Evolutionary conservation across 257 asterid species (phyloP).

Genomic region (Solanum pimpinellifolium): DNA sequence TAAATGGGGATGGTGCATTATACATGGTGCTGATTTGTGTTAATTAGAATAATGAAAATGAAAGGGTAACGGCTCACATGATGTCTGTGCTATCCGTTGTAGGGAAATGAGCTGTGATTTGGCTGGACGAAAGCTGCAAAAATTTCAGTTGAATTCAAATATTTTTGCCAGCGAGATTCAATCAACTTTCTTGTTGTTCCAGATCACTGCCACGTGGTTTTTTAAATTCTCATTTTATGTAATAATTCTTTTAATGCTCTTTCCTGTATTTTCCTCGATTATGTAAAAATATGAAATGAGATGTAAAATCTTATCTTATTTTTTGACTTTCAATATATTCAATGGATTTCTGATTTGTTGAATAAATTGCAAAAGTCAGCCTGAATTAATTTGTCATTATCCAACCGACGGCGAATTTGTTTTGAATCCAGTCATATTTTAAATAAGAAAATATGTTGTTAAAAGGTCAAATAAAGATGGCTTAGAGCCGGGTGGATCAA

Average conservation of each 20-base stretch:
- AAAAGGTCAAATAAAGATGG: not conserved
- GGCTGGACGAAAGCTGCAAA: conserved; percentile 21
- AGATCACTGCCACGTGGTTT: conserved; percentile 15
- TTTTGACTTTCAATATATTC: not conserved
- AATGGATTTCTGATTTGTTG: not conserved
- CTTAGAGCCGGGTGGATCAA: no score
- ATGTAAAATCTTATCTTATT: conserved; percentile 20
- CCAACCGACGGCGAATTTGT: not conserved
- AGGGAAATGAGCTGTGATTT: conserved; percentile 30
- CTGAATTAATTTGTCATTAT: not conserved
- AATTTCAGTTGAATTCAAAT: conserved; percentile 8
- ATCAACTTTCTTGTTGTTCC: conserved; percentile 5
- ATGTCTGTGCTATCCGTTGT: conserved; percentile 11
- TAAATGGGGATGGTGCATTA: not conserved
- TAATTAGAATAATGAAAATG: conserved; percentile 9
- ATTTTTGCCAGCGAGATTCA: not conserved
- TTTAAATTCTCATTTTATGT: not conserved
- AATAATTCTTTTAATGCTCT: not conserved
- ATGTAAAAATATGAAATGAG: conserved; percentile 12
- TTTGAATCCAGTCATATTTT: not conserved
- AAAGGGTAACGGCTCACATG: conserved; percentile 25
- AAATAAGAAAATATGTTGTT: not conserved
- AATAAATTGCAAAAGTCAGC: not conserved
- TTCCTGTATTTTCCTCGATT: conserved; percentile 6
- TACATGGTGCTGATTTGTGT: not conserved